A percentile compares a stretch with the other conserved stretches of the same genome.
Evolutionary conservation across 305 asterid genomes (phyloP).

Genomic region (Fraxinus paxiana): DNA sequence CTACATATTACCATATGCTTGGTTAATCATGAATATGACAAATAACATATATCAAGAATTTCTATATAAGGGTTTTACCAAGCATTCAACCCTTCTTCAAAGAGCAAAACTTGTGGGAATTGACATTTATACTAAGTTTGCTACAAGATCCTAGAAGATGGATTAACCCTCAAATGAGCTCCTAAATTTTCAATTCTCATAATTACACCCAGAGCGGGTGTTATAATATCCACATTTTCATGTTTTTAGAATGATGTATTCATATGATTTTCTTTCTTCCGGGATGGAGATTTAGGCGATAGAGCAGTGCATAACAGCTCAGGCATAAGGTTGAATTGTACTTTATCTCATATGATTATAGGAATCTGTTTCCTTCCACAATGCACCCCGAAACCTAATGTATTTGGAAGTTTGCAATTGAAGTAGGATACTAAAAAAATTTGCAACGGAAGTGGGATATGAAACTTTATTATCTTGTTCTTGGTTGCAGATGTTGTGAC

Average conservation of each 20-base stretch:
- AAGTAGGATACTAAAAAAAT: neutral
- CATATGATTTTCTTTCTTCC: neutral
- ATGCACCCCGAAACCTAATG: neutral
- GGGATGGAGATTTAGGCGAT: neutral
- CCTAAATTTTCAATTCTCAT: too few species aligned
- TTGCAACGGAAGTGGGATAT: neutral
- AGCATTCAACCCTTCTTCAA: too few species aligned
- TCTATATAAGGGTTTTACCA: too few species aligned
- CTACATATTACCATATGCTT: too few species aligned
- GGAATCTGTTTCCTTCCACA: neutral
- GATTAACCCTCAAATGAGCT: too few species aligned
- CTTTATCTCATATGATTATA: neutral
- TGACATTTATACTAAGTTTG: too few species aligned
- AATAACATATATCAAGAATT: too few species aligned
- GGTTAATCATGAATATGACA: too few species aligned
- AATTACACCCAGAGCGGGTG: too few species aligned
- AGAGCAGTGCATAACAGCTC: neutral
- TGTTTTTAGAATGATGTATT: neutral
- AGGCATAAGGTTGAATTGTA: neutral
- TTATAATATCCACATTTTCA: neutral
- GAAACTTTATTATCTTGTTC: slow-evolving; percentile 19
- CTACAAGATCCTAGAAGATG: too few species aligned
- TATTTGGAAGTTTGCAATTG: neutral
- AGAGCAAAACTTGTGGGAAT: too few species aligned
- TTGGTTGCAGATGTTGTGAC: slow-evolving; percentile 81